Percentiles rank a stretch among this genome's conserved stretches.
These are phyloP conservation scores for Suhomyces emberorum DNA, from an alignment of 805 yeast species.

Conservation along the genomic window DNA sequence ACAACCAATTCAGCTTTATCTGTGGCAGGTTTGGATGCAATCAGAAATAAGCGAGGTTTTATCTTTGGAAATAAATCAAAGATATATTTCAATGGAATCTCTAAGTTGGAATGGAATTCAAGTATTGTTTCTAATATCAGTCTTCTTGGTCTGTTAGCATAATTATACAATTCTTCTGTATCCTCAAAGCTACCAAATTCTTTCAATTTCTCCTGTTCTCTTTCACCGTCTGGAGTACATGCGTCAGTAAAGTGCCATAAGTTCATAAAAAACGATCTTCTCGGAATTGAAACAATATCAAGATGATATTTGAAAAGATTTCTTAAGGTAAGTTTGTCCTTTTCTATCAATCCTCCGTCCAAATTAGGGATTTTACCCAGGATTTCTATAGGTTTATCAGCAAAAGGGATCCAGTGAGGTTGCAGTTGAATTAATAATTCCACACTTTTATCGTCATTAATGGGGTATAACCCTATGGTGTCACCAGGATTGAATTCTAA, in stretches of 20 bases:
- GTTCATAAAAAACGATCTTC: constrained; percentile 73
- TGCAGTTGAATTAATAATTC: constrained; percentile 63
- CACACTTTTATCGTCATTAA: constrained; percentile 63
- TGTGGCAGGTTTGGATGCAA: constrained; percentile 59
- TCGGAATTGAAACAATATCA: constrained; percentile 80
- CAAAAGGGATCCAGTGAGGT: constrained; percentile 63
- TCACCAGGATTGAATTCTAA: constrained; percentile 71
- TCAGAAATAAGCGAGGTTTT: constrained; percentile 80
- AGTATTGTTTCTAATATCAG: constrained; percentile 78
- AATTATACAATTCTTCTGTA: constrained; percentile 79
- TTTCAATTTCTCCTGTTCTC: constrained; percentile 70
- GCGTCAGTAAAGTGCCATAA: constrained; percentile 62
- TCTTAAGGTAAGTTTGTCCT: constrained; percentile 57
- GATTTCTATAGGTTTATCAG: constrained; percentile 54
- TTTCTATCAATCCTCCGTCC: constrained; percentile 61
- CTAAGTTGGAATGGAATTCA: constrained; percentile 71
- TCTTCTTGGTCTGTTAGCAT: constrained; percentile 90
- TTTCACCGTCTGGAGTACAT: constrained; percentile 52
- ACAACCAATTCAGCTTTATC: constrained; percentile 61
- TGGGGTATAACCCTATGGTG: constrained; percentile 71
- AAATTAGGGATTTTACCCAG: constrained; percentile 33
- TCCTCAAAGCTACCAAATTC: constrained; percentile 75
- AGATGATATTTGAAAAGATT: constrained; percentile 72
- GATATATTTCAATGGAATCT: constrained; percentile 70
- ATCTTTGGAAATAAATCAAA: constrained; percentile 76